Evolutionary conservation across 139 green algal species (phyloP).

Genomic region (Chloropicon primus): DNA sequence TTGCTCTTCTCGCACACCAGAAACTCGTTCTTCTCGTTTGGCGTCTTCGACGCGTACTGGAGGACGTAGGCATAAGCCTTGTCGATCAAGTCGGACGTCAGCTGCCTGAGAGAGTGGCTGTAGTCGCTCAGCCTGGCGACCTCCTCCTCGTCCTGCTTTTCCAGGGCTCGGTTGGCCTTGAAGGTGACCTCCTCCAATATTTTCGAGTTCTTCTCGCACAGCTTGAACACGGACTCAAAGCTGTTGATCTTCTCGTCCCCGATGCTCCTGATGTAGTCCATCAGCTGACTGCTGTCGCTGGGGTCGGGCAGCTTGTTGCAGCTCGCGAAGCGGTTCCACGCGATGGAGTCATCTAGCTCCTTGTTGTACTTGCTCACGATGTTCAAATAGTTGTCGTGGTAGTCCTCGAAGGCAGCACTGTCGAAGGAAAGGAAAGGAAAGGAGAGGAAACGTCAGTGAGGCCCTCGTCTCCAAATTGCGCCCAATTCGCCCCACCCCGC

Average conservation of each 20-base stretch:
- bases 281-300: not conserved
- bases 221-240: not conserved
- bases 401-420: not conserved
- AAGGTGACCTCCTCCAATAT: not conserved
- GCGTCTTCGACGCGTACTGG: not conserved
- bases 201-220: constrained; percentile 4
- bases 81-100: constrained; percentile 4
- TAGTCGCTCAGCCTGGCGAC: not conserved
- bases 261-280: not conserved
- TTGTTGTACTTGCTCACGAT: not conserved
- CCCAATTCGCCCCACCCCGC: not conserved
- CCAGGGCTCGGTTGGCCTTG: not conserved
- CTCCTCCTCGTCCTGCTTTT: not conserved
- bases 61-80: constrained; percentile 6
- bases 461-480: not conserved
- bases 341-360: not conserved
- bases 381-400: not conserved
- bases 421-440: not conserved
- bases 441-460: not conserved
- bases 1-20: not conserved
- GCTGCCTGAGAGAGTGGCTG: not conserved
- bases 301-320: constrained; percentile 4
- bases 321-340: not conserved
- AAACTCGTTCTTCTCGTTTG: constrained; percentile 8
- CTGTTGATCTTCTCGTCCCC: not conserved